phyloP scores from a whole-genome alignment of 148 eudicot species.

The Simmondsia chinensis region DNA sequence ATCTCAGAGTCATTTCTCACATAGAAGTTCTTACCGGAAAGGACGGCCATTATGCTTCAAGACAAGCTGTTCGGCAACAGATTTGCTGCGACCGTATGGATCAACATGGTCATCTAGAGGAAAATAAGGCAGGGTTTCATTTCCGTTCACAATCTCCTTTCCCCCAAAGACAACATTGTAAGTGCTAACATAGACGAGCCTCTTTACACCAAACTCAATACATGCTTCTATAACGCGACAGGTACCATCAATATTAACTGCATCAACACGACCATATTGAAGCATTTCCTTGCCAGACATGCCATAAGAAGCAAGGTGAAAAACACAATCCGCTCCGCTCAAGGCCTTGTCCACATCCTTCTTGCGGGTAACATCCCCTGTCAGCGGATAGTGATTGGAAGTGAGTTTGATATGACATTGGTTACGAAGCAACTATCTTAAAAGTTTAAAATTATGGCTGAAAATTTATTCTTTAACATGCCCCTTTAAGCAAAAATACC shows the following conservation, averaged over 20 bases:
- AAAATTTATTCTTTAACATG: no score
- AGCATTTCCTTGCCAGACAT: slow-evolving; percentile 99
- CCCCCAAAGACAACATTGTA: slow-evolving; percentile 81
- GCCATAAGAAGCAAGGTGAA: slow-evolving; percentile 91
- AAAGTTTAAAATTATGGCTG: no score
- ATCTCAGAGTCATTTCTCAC: not conserved
- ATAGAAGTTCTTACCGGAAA: slow-evolving; percentile 43
- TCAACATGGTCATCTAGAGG: slow-evolving; percentile 75
- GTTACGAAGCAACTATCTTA: not conserved
- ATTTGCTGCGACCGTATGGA: slow-evolving; percentile 90
- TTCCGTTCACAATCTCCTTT: slow-evolving; percentile 75
- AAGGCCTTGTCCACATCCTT: slow-evolving; percentile 68
- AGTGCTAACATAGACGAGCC: slow-evolving; percentile 90
- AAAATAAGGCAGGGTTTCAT: slow-evolving; percentile 67
- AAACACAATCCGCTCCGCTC: slow-evolving; percentile 76
- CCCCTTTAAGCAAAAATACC: no score
- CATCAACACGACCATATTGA: slow-evolving; percentile 72
- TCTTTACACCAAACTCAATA: slow-evolving; percentile 47
- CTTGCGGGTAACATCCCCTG: slow-evolving; percentile 59
- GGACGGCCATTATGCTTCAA: slow-evolving; percentile 74
- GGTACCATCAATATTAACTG: slow-evolving; percentile 72
- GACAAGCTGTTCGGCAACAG: slow-evolving; percentile 86
- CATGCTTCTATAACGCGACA: slow-evolving; percentile 73
- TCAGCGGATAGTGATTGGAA: not conserved
- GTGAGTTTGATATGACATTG: not conserved